Evolutionary conservation across 2,329 filamentous ascomycete species (phyloP).

Genomic region (Gremmenia infestans): DNA sequence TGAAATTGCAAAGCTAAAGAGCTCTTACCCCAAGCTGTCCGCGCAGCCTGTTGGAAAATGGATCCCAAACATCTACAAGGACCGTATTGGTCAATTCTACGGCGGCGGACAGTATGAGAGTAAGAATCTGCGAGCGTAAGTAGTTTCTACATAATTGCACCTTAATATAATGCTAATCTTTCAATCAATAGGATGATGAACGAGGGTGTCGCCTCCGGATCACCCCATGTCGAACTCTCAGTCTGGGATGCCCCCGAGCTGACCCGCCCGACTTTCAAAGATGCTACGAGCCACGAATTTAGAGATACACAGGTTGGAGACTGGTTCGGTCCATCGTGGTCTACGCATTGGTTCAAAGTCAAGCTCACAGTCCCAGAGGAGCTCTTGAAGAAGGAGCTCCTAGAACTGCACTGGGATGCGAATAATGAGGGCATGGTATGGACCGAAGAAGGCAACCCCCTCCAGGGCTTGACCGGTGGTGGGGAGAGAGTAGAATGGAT

Average conservation of each 20-base stretch:
- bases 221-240: slow-evolving; percentile 74
- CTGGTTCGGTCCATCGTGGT: slow-evolving; percentile 90
- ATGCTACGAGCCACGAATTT: slow-evolving; percentile 73
- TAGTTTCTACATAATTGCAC: slow-evolving; percentile 16
- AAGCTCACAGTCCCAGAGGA: slow-evolving; percentile 70
- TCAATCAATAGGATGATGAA: slow-evolving; percentile 57
- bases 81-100: slow-evolving; percentile 78
- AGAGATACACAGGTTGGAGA: slow-evolving; percentile 68
- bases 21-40: slow-evolving; percentile 30
- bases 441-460: slow-evolving; percentile 80
- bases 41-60: slow-evolving; percentile 61
- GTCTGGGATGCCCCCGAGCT: slow-evolving; percentile 81
- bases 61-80: slow-evolving; percentile 80
- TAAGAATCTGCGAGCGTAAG: slow-evolving; percentile 68
- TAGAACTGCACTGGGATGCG: slow-evolving; percentile 97
- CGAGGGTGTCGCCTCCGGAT: slow-evolving; percentile 61
- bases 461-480: slow-evolving; percentile 87
- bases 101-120: slow-evolving; percentile 71
- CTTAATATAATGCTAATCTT: slow-evolving; percentile 7
- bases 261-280: slow-evolving; percentile 77
- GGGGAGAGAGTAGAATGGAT: slow-evolving; percentile 91
- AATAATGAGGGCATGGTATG: slow-evolving; percentile 94
- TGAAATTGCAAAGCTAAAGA: slow-evolving; percentile 21
- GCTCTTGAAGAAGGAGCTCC: slow-evolving; percentile 67
- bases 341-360: slow-evolving; percentile 95